Conservation (phyloP, 163 green algal species). For the Scenedesmus sp. region DNA sequence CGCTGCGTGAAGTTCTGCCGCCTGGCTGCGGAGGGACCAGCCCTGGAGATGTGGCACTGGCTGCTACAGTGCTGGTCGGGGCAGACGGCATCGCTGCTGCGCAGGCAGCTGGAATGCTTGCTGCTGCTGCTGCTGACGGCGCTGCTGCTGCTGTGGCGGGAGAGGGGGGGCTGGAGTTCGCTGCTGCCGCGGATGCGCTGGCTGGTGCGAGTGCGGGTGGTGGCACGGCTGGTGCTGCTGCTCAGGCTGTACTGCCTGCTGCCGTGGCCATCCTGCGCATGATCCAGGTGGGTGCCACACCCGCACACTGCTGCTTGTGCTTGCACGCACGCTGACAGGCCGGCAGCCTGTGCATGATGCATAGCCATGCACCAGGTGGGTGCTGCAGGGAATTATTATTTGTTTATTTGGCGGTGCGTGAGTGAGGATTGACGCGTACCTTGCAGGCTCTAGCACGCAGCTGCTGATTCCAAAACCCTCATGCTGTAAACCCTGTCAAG, state of each 20-base stretch:
- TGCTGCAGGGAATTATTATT: no score
- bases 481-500: no score
- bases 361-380: no score
- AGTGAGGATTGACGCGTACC: no score
- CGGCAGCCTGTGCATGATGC: background rate
- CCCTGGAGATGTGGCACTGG: constrained; percentile 20
- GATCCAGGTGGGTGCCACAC: constrained; percentile 27
- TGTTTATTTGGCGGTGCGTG: no score
- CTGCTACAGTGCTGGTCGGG: constrained; percentile 17
- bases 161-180: background rate
- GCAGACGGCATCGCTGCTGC: background rate
- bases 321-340: background rate
- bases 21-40: background rate
- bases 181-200: constrained; percentile 42
- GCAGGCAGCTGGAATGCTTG: background rate
- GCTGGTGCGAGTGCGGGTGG: constrained; percentile 15
- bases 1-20: constrained; percentile 1
- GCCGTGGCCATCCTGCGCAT: constrained; percentile 46
- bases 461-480: no score
- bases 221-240: background rate
- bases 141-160: constrained; percentile 6
- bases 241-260: constrained; percentile 30
- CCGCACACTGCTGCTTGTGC: background rate
- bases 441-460: no score
- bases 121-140: background rate